Base-by-base conservation (phyloP, 352 stramenopile genomes). In the Pythium vanterpoolii region DNA sequence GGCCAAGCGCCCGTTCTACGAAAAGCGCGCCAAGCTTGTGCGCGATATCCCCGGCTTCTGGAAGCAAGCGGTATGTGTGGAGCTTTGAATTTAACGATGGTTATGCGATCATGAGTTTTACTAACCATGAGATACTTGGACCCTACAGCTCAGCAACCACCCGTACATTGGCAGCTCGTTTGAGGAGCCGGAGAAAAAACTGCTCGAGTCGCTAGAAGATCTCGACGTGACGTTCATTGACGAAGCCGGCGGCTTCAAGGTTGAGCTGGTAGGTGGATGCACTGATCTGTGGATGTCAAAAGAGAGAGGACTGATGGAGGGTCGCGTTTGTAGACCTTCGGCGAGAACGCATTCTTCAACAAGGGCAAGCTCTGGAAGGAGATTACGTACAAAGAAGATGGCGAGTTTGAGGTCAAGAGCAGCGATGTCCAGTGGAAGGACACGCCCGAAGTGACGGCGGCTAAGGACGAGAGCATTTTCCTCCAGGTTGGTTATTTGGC, bases 11-110 rank as follows among this genome's bases (percentile, higher is more conserved):
- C 77, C 80, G 9, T 66, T 77, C 36, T 86, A 81, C 63, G 72
- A 76, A 50, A 89, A 90, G 72, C 83, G 83, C 58, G 60, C 64
- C 63, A 79, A 87, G 59, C 66, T 89, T 39, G 59, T 93, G 47
- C 52, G 51, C 19, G 74, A 84, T 16, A 89, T 93, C 47, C 80
- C 83, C 5, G 47, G 62, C 52, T 90, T 93, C 67, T 93, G 83
- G 83, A 90, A 90, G 69, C 68, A 90, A 63, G 69, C 72, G 65
- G 79, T 91, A 60, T 60, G 77, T 77, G 14, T 21, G 5, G 7
- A 47, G 11, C 34, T 24, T 27, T 30, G 10, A 8, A n/a, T n/a
- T n/a, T n/a, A n/a, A n/a, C n/a, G 28, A 7, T 10, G 26, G 45
- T 27, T 56, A 19, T 13, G 6, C 14, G 34, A 42, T 42, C 14